These are phyloP conservation scores for Arthrobotrys megalospora DNA, from an alignment of 2,329 filamentous ascomycete genomes.

Conservation along the genomic window DNA sequence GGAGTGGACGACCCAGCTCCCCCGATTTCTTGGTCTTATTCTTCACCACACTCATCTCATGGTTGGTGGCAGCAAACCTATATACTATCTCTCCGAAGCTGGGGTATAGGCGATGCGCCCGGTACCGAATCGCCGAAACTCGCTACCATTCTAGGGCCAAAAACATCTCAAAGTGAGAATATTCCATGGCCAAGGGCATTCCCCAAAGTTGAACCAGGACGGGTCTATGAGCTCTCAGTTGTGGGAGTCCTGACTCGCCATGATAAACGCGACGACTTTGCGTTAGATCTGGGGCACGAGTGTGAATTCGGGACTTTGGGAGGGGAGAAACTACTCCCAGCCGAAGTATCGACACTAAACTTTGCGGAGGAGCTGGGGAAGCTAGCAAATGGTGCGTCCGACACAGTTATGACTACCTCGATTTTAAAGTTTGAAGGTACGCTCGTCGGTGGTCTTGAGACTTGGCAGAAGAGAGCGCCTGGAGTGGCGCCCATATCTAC, in stretches of 20 bases:
- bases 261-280: not conserved
- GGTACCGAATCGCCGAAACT: not conserved
- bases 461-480: constrained; percentile 25
- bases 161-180: constrained; percentile 30
- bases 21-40: constrained; percentile 54
- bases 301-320: constrained; percentile 4
- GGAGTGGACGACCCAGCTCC: constrained; percentile 38
- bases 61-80: constrained; percentile 49
- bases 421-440: constrained; percentile 19
- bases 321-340: not conserved
- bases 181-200: constrained; percentile 50
- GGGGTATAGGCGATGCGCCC: not conserved
- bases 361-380: constrained; percentile 10
- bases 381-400: not conserved
- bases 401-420: not conserved
- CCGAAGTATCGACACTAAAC: not conserved
- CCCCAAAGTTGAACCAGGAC: constrained; percentile 12
- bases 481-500: constrained; percentile 33
- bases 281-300: not conserved
- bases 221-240: constrained; percentile 26
- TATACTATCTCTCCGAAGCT: constrained; percentile 13
- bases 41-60: constrained; percentile 24
- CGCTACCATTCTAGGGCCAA: constrained; percentile 2
- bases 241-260: constrained; percentile 13
- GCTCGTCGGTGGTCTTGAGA: constrained; percentile 17